Base-by-base conservation (phyloP, 768 basidiomycete genomes). In the Tricholoma hemisulphureum region DNA sequence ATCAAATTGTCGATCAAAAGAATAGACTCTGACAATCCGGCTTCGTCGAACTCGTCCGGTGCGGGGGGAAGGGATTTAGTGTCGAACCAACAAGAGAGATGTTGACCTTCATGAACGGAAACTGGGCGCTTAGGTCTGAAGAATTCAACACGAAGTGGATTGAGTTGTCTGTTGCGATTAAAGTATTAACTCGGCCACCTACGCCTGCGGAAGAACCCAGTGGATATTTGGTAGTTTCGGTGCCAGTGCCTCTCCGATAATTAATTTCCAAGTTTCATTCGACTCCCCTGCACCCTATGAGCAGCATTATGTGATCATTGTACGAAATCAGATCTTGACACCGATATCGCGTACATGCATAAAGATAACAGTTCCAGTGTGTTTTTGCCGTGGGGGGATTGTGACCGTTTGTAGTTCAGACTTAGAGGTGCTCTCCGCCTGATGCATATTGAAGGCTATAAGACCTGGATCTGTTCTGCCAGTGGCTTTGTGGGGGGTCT, bases 301-400 rank as follows among this genome's bases (percentile, higher is more conserved):
- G 29, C 28, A 21, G 11, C 23, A 18, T 52, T 24, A 50, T 7
- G 7, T 13, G 26, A 4, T 53, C 45, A 26, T 23, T 11, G 11
- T 49, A 2, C 29, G 50, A 23, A 24, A 32, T 21, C 46, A 18
- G 24, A 28, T 28, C n/a, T 9, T 28, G 46, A 28, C 46, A 48
- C 26, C 20, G 23, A 8, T 16, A 9, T 16, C 31, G 52, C 84
- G 53, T 64, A 87, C 88, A 72, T 91, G 89, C 14, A 87, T 66
- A 66, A 90, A 88, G 63, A 91, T 87, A 56, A 90, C 79, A 0
- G 86, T 87, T 11, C 85, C 85, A 8, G 83, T 83, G 64, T 89
- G 88, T 48, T 75, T n/a, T 37, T 65, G 46, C 21, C 41, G 57
- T 9, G 70, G 61, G 55, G 63, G 59, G 51, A 69, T 62, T 14